These are phyloP conservation scores for Neurospora terricola DNA, from an alignment of 495 filamentous ascomycete species.

Conservation along the genomic window DNA sequence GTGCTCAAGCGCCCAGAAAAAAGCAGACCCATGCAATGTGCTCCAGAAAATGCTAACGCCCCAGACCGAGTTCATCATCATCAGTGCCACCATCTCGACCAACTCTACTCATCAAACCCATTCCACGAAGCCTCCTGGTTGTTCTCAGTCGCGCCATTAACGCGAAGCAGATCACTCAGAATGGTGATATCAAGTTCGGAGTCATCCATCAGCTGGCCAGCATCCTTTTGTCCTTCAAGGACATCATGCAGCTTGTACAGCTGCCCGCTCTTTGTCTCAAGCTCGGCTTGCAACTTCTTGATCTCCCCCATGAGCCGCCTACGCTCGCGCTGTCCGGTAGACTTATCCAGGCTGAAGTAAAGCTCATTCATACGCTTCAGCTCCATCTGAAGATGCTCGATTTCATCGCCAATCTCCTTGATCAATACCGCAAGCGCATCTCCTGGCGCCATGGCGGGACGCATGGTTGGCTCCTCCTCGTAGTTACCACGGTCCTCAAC, in stretches of 20 bases:
- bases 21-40: background rate
- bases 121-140: conserved; percentile 21
- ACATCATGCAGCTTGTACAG: conserved; percentile 87
- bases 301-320: conserved; percentile 56
- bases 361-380: conserved; percentile 44
- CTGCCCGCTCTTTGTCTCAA: conserved; percentile 75
- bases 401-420: conserved; percentile 73
- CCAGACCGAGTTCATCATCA: background rate
- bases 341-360: conserved; percentile 61
- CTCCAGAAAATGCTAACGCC: background rate
- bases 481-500: conserved; percentile 24
- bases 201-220: conserved; percentile 53
- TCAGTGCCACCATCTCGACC: background rate
- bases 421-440: conserved; percentile 70
- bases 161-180: conserved; percentile 14
- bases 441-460: conserved; percentile 65
- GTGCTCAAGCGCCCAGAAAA: background rate
- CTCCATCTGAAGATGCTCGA: conserved; percentile 66
- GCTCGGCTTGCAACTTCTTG: conserved; percentile 48
- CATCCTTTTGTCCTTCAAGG: conserved; percentile 66
- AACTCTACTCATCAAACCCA: conserved; percentile 22
- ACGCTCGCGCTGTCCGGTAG: conserved; percentile 54
- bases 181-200: conserved; percentile 62
- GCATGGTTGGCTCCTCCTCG: conserved; percentile 64
- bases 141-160: conserved; percentile 2